Percentiles rank a stretch among this genome's conserved stretches.
Conservation (phyloP, 768 basidiomycete genomes). For the Leccinellum albellum region DNA sequence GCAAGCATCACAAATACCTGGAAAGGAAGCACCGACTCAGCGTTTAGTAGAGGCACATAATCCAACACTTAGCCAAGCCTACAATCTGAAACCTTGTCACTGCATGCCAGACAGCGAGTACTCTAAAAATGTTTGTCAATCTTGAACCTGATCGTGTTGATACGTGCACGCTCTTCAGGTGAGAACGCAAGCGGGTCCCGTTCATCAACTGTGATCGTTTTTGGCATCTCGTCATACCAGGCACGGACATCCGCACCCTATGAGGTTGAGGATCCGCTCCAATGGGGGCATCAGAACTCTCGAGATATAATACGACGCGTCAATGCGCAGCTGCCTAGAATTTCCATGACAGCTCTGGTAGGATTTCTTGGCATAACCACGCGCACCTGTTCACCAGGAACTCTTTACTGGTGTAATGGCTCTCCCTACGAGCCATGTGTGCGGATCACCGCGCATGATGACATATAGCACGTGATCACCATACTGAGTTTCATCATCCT, state of each 20-base stretch:
- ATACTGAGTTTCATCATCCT: conserved; percentile 83
- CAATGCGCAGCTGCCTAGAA: conserved; percentile 68
- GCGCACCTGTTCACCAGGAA: conserved; percentile 60
- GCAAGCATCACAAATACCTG: conserved; percentile 70
- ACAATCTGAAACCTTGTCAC: conserved; percentile 52
- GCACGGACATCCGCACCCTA: conserved; percentile 81
- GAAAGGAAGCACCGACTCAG: not conserved
- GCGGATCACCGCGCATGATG: conserved; percentile 63
- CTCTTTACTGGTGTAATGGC: conserved; percentile 72
- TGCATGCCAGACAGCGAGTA: conserved; percentile 69
- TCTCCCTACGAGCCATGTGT: conserved; percentile 65
- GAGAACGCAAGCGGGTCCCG: conserved; percentile 33
- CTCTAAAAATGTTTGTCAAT: conserved; percentile 77
- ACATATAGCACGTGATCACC: conserved; percentile 93
- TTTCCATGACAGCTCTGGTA: not conserved
- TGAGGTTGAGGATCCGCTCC: conserved; percentile 84
- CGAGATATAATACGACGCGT: conserved; percentile 85
- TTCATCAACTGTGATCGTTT: conserved; percentile 40
- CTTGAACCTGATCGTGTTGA: conserved; percentile 38
- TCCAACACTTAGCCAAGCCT: not conserved
- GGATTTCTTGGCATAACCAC: not conserved
- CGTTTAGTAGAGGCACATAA: not conserved
- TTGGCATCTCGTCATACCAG: conserved; percentile 91
- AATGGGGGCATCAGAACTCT: conserved; percentile 85
- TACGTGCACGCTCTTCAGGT: conserved; percentile 33